Evolutionary conservation across 495 filamentous ascomycete species (phyloP).

Genomic region (Podospora bellae-mahoneyi): DNA sequence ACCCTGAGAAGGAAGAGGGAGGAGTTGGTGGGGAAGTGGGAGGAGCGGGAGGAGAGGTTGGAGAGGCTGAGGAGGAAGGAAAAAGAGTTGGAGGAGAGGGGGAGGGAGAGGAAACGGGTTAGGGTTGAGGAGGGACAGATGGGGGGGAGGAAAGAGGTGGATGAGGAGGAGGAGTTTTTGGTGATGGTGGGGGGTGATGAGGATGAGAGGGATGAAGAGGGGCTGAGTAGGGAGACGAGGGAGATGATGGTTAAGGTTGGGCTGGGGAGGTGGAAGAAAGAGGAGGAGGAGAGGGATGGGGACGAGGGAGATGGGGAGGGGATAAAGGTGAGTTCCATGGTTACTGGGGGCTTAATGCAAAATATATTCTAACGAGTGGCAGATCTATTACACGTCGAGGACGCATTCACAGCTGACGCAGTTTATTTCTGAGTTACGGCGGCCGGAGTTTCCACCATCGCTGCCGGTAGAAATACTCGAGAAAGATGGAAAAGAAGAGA

Average conservation of each 20-base stretch:
- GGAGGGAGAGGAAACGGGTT: conserved; percentile 35
- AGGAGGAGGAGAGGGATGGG: conserved; percentile 44
- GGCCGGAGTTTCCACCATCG: conserved; percentile 70
- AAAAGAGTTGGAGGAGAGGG: conserved; percentile 52
- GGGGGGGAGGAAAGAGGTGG: conserved; percentile 31
- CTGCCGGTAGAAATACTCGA: conserved; percentile 31
- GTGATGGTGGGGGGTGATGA: conserved; percentile 81
- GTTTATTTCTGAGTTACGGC: conserved; percentile 84
- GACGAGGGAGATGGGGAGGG: conserved; percentile 55
- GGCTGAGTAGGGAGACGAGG: conserved; percentile 60
- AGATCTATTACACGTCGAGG: conserved; percentile 89
- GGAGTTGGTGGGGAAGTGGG: conserved; percentile 60
- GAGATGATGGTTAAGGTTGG: conserved; percentile 60
- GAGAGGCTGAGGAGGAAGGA: conserved; percentile 67
- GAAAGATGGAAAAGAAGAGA: conserved; percentile 28
- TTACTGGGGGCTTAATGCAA: no score
- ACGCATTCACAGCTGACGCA: conserved; percentile 94
- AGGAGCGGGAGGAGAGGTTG: conserved; percentile 68
- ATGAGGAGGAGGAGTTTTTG: conserved; percentile 69
- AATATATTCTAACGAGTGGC: conserved; percentile 7
- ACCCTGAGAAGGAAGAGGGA: conserved; percentile 62
- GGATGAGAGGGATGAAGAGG: conserved; percentile 38
- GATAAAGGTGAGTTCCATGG: conserved; percentile 50
- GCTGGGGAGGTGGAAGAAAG: conserved; percentile 27
- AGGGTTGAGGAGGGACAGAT: conserved; percentile 25